Percentiles rank a stretch among this genome's conserved stretches.
Evolutionary conservation across 108 stramenopile species (phyloP).

Genomic region (Skeletonema menzelii): DNA sequence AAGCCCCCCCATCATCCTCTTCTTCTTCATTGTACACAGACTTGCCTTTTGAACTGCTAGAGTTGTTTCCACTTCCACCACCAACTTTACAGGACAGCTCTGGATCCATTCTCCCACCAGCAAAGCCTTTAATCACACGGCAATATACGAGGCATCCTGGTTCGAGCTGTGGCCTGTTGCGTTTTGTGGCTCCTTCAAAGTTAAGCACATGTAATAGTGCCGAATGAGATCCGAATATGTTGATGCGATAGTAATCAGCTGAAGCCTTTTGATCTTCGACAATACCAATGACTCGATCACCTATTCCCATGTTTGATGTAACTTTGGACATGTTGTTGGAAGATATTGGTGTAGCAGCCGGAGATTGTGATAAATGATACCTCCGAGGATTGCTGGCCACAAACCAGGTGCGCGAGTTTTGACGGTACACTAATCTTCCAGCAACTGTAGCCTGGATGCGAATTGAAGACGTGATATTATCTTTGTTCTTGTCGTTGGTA

Average conservation of each 20-base stretch:
- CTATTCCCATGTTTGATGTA: constrained; percentile 25
- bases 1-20: constrained; percentile 61
- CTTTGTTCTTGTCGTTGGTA: neutral
- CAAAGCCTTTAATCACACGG: constrained; percentile 47
- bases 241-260: constrained; percentile 76
- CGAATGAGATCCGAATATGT: constrained; percentile 74
- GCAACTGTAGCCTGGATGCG: constrained; percentile 38
- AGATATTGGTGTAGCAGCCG: constrained; percentile 1
- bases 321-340: constrained; percentile 9
- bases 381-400: constrained; percentile 37
- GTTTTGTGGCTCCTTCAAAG: constrained; percentile 86
- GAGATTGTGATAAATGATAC: constrained; percentile 34
- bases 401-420: constrained; percentile 37
- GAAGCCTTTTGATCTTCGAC: constrained; percentile 77
- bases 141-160: constrained; percentile 74
- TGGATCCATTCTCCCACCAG: constrained; percentile 57
- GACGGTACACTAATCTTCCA: constrained; percentile 33
- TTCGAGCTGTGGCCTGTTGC: constrained; percentile 74
- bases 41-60: neutral
- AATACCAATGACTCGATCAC: constrained; percentile 82
- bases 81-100: constrained; percentile 71
- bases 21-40: constrained; percentile 30
- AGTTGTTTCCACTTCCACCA: constrained; percentile 2
- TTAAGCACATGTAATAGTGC: constrained; percentile 60
- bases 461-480: constrained; percentile 5